Evolutionary conservation across 23 red algal species (phyloP).

Genomic region (Gracilaria vermiculophylla): DNA sequence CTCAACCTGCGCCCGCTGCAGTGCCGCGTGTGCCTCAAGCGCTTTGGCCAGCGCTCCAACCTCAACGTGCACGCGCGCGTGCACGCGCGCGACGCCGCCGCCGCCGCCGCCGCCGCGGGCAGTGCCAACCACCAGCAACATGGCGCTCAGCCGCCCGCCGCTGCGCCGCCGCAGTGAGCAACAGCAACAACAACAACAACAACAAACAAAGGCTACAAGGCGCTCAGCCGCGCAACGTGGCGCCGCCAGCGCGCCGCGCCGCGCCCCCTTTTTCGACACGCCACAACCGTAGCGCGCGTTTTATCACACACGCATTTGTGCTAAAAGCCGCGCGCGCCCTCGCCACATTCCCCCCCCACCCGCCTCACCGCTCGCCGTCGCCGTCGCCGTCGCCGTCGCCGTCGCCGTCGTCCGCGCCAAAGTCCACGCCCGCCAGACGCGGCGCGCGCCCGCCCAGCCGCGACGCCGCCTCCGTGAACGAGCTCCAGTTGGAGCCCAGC

Average conservation of each 20-base stretch:
- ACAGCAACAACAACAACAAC: too few relatives aligned
- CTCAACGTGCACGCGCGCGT: slow-evolving; percentile 41
- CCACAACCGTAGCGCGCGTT: too few relatives aligned
- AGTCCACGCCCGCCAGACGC: slow-evolving; percentile 55
- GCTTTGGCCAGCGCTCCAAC: slow-evolving; percentile 61
- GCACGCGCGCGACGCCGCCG: background rate
- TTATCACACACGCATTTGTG: too few relatives aligned
- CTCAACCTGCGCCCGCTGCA: slow-evolving; percentile 53
- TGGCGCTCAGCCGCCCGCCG: too few relatives aligned
- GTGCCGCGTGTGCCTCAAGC: slow-evolving; percentile 35
- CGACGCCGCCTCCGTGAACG: slow-evolving; percentile 79
- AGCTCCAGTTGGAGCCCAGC: slow-evolving; percentile 75
- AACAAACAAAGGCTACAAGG: too few relatives aligned
- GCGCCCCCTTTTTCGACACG: background rate
- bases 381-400: background rate
- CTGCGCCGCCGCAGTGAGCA: too few relatives aligned
- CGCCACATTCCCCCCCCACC: background rate
- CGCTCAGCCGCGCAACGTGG: background rate
- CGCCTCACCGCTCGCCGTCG: background rate
- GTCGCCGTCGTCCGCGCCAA: background rate
- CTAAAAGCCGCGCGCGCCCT: too few relatives aligned
- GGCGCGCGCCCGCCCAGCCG: slow-evolving; percentile 38
- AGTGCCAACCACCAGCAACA: too few relatives aligned
- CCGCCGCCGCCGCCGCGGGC: too few relatives aligned
- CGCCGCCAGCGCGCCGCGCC: background rate